These are phyloP conservation scores for Microthyrium microscopicum DNA, from an alignment of 2,329 filamentous ascomycete genomes.

Conservation along the genomic window DNA sequence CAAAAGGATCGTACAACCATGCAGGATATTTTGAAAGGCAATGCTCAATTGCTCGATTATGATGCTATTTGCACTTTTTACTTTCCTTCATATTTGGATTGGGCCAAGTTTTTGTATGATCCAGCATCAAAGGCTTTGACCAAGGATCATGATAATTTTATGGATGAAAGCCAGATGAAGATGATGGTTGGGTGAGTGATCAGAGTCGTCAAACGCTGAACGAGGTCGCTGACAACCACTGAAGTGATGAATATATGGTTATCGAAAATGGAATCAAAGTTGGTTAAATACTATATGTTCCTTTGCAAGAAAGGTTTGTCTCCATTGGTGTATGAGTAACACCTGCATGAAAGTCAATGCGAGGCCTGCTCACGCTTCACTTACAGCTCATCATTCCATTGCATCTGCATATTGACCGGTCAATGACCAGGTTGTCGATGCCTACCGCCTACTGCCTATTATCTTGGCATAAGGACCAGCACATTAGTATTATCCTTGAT, in stretches of 20 bases:
- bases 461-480: too few species aligned
- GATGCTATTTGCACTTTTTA: conserved; percentile 33
- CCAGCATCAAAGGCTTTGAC: conserved; percentile 25
- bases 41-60: conserved; percentile 26
- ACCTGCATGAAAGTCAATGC: too few species aligned
- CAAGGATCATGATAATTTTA: conserved; percentile 22
- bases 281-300: conserved; percentile 10
- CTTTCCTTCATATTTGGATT: conserved; percentile 28
- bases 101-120: conserved; percentile 30
- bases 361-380: too few species aligned
- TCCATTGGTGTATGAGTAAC: too few species aligned
- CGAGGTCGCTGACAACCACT: background rate
- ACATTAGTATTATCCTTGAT: too few species aligned
- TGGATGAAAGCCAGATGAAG: conserved; percentile 23
- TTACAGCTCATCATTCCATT: too few species aligned
- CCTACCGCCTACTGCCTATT: too few species aligned
- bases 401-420: too few species aligned
- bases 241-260: conserved; percentile 26
- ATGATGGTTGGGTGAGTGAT: conserved; percentile 24
- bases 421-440: too few species aligned
- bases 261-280: conserved; percentile 20
- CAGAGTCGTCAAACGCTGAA: background rate
- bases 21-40: conserved; percentile 28
- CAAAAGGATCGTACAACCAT: conserved; percentile 27
- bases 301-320: too few species aligned